These are phyloP conservation scores for Rhizopogon parksii DNA, from an alignment of 1,284 basidiomycete genomes.

Conservation along the genomic window DNA sequence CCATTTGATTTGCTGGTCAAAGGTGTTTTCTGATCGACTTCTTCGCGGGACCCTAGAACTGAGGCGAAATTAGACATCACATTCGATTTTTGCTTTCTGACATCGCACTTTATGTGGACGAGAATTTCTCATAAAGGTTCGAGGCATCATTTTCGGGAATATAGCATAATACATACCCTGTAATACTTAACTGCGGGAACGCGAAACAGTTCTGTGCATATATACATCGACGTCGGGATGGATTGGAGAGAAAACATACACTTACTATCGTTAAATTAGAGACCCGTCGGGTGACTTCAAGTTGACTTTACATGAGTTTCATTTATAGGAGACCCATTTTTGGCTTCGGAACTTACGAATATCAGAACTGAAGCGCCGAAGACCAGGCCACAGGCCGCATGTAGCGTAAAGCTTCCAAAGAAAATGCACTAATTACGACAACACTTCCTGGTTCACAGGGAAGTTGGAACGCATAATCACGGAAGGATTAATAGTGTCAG, in stretches of 20 bases:
- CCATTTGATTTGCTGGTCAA: conserved; percentile 19
- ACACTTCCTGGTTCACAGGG: too few relatives aligned
- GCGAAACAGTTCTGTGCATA: too few relatives aligned
- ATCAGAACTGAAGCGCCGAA: too few relatives aligned
- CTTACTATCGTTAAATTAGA: background rate
- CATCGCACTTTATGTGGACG: background rate
- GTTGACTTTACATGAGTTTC: too few relatives aligned
- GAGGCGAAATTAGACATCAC: background rate
- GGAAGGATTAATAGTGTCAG: too few relatives aligned
- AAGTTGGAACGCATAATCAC: too few relatives aligned
- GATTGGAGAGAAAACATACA: background rate
- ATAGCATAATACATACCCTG: background rate
- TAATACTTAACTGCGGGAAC: background rate
- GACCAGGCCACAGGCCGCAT: too few relatives aligned
- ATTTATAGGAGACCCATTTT: too few relatives aligned
- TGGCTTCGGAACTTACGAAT: too few relatives aligned
- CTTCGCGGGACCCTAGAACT: background rate
- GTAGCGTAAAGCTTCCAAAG: too few relatives aligned
- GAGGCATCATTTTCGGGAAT: background rate
- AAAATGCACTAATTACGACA: too few relatives aligned
- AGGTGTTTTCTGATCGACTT: conserved; percentile 8
- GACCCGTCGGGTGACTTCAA: too few relatives aligned
- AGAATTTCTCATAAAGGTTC: background rate
- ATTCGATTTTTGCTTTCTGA: background rate
- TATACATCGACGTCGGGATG: background rate